Conservation (phyloP, 2,329 filamentous ascomycete species). For the Purpureocillium takamizusanense region DNA sequence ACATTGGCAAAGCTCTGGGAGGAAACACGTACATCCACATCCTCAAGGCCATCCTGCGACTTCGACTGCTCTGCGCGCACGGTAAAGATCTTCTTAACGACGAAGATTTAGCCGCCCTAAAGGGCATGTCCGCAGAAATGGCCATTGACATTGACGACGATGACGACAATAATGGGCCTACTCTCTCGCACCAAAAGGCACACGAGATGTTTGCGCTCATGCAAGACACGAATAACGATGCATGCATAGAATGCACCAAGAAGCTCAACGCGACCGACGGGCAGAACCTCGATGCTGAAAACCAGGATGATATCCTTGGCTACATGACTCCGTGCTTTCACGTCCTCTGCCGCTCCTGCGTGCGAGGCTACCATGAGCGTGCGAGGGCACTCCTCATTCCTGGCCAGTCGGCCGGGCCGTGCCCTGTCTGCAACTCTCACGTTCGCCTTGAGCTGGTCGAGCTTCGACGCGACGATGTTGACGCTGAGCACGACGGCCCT, state of each 20-base stretch:
- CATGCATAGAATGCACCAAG: conserved; percentile 61
- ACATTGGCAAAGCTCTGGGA: conserved; percentile 56
- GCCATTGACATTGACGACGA: conserved; percentile 86
- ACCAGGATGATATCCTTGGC: conserved; percentile 57
- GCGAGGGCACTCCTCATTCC: conserved; percentile 29
- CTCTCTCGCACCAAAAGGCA: conserved; percentile 60
- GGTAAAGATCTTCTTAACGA: conserved; percentile 84
- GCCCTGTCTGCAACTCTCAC: conserved; percentile 58
- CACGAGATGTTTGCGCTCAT: conserved; percentile 82
- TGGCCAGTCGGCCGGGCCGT: conserved; percentile 40
- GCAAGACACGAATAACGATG: conserved; percentile 69
- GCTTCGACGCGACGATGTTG: conserved; percentile 55
- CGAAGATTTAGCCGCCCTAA: conserved; percentile 70
- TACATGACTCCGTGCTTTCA: conserved; percentile 85
- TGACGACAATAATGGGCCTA: conserved; percentile 48
- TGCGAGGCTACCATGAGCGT: conserved; percentile 48
- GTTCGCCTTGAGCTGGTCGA: conserved; percentile 58
- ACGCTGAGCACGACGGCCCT: conserved; percentile 46
- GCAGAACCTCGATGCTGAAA: conserved; percentile 49
- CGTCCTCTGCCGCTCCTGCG: conserved; percentile 69
- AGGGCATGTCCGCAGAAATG: conserved; percentile 73
- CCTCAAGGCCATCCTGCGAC: conserved; percentile 78
- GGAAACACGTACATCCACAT: conserved; percentile 92
- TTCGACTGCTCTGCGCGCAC: conserved; percentile 86
- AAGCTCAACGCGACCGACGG: conserved; percentile 49